Percentiles rank a stretch among this genome's conserved stretches.
Conservation (phyloP, 2,329 filamentous ascomycete species). For the Trichoderma atroviride region DNA sequence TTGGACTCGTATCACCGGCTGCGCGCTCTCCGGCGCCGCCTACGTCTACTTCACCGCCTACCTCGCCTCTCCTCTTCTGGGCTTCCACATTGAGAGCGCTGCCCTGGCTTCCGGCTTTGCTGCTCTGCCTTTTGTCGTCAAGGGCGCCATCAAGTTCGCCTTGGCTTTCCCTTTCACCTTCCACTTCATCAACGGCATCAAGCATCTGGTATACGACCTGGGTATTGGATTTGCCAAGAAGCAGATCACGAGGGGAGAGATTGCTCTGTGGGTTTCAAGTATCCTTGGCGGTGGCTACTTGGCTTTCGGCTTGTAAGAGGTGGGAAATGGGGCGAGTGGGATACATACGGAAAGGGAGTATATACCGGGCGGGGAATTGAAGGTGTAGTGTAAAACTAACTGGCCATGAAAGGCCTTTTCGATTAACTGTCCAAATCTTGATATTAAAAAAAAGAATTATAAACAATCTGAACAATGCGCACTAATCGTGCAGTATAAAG, state of each 20-base stretch:
- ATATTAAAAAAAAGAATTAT: constrained; percentile 9
- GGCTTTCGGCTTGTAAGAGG: constrained; percentile 51
- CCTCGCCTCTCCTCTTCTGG: constrained; percentile 75
- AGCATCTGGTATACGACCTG: constrained; percentile 58
- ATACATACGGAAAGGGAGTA: neutral
- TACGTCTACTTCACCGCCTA: constrained; percentile 83
- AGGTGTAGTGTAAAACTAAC: constrained; percentile 24
- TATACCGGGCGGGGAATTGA: neutral
- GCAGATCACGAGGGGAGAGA: constrained; percentile 50
- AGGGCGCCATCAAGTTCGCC: constrained; percentile 59
- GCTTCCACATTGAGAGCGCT: constrained; percentile 61
- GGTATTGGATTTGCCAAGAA: constrained; percentile 54
- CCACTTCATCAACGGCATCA: constrained; percentile 59
- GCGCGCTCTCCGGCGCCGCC: constrained; percentile 68
- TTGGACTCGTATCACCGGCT: constrained; percentile 84
- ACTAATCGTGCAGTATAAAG: neutral
- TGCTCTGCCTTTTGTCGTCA: constrained; percentile 59
- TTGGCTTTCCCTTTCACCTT: constrained; percentile 64
- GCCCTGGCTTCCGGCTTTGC: constrained; percentile 64
- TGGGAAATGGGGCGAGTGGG: neutral
- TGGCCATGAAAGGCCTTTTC: constrained; percentile 13
- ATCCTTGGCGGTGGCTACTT: constrained; percentile 48
- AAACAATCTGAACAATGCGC: constrained; percentile 1
- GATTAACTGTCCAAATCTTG: constrained; percentile 17
- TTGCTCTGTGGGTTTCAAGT: constrained; percentile 52